A percentile compares a stretch with the other conserved stretches of the same genome.
phyloP scores from a whole-genome alignment of 2,329 filamentous ascomycete genomes.

The Apiospora kogelbergensis region DNA sequence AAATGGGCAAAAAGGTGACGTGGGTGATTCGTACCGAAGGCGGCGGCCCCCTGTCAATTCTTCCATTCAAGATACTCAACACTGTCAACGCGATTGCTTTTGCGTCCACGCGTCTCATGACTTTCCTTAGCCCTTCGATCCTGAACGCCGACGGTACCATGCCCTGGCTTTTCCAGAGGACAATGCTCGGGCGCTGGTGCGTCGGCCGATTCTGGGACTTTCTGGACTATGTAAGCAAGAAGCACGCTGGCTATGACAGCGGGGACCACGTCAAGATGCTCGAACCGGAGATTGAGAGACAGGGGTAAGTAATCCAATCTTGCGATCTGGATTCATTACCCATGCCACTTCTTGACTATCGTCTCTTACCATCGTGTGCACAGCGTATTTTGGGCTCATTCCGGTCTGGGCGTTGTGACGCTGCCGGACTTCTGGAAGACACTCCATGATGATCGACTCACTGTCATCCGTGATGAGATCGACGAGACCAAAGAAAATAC shows the following conservation, averaged over 20 bases:
- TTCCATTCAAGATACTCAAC: conserved; percentile 14
- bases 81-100: conserved; percentile 11
- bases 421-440: conserved; percentile 17
- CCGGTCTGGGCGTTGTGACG: conserved; percentile 15
- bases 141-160: conserved; percentile 13
- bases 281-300: conserved; percentile 10
- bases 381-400: conserved; percentile 16
- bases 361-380: not conserved
- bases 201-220: conserved; percentile 10
- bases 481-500: conserved; percentile 9
- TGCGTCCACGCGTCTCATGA: conserved; percentile 15
- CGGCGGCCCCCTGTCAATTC: conserved; percentile 17
- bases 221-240: not conserved
- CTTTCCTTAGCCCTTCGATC: conserved; percentile 16
- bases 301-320: not conserved
- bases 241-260: conserved; percentile 9
- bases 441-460: conserved; percentile 12
- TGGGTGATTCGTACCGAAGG: conserved; percentile 18
- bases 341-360: not conserved
- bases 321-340: not conserved
- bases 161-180: conserved; percentile 12
- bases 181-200: conserved; percentile 12
- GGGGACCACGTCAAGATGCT: conserved; percentile 4
- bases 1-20: conserved; percentile 17
- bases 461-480: conserved; percentile 15